Percentiles rank a stretch among this genome's conserved stretches.
These are phyloP conservation scores for Tetraselmis striata DNA, from an alignment of 139 green algal species.

Conservation along the genomic window DNA sequence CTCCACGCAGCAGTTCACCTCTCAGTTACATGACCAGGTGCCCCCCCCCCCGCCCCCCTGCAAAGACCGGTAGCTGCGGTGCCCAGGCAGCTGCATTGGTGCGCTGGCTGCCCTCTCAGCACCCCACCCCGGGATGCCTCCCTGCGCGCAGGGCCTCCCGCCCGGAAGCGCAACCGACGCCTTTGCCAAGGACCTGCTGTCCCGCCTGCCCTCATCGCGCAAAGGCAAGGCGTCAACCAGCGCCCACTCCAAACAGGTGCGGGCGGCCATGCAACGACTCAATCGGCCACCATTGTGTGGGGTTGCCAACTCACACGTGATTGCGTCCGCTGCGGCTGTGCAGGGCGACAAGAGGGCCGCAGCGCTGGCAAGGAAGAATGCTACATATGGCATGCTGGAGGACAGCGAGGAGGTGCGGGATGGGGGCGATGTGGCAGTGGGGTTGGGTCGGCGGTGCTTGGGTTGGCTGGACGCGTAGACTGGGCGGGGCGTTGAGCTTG, in stretches of 20 bases:
- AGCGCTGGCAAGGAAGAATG: constrained; percentile 37
- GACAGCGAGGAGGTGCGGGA: constrained; percentile 42
- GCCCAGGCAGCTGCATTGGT: background rate
- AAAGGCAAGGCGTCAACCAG: background rate
- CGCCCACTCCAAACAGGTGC: background rate
- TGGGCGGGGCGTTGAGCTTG: background rate
- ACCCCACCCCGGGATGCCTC: constrained; percentile 34
- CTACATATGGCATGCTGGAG: constrained; percentile 43
- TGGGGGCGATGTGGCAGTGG: background rate
- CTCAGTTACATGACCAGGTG: background rate
- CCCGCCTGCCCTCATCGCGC: constrained; percentile 19
- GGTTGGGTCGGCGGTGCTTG: background rate
- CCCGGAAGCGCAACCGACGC: constrained; percentile 21
- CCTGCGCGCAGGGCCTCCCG: constrained; percentile 45
- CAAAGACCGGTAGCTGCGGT: background rate
- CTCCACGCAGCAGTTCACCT: background rate
- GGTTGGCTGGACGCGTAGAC: background rate
- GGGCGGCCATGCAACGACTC: background rate
- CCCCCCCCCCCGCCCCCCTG: constrained; percentile 5
- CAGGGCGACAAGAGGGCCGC: constrained; percentile 17
- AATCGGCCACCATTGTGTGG: background rate
- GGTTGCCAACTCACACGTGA: too few relatives aligned
- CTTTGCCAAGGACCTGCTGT: constrained; percentile 59
- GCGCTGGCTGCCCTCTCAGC: background rate
- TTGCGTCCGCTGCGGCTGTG: constrained; percentile 1